phyloP scores from a whole-genome alignment of 1,139 yeast genomes.

The Pichia sp. region DNA sequence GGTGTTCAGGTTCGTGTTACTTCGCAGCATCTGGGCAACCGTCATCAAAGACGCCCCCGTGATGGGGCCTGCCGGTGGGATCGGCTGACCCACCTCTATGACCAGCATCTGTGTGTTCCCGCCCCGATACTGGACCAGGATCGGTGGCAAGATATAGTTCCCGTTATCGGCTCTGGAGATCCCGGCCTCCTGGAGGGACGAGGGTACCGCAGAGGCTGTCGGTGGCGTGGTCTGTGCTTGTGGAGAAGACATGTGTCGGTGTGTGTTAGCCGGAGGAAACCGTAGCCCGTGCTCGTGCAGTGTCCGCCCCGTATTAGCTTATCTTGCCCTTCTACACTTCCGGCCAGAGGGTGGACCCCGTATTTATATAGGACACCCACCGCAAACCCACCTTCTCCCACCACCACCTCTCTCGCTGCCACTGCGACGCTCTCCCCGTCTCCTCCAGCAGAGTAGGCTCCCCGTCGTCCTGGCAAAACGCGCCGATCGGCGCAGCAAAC shows the following conservation, averaged over 20 bases:
- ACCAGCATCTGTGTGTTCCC: slow-evolving; percentile 26
- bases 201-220: background rate
- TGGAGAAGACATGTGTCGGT: slow-evolving; percentile 4
- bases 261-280: background rate
- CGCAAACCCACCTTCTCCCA: background rate
- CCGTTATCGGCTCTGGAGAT: slow-evolving; percentile 22
- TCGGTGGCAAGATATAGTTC: slow-evolving; percentile 27
- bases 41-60: slow-evolving; percentile 7
- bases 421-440: background rate
- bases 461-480: too few relatives aligned
- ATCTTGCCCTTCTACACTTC: background rate
- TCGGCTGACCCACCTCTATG: slow-evolving; percentile 29
- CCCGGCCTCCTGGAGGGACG: slow-evolving; percentile 17
- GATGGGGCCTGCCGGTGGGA: background rate
- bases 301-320: background rate
- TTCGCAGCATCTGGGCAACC: slow-evolving; percentile 9
- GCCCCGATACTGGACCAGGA: slow-evolving; percentile 27
- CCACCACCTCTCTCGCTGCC: background rate
- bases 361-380: background rate
- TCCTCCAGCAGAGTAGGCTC: too few relatives aligned
- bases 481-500: too few relatives aligned
- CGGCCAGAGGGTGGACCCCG: background rate
- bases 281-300: background rate
- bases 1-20: background rate
- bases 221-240: background rate